These are phyloP conservation scores for Cryphonectria carpinicola DNA, from an alignment of 2,329 filamentous ascomycete species.

Conservation along the genomic window DNA sequence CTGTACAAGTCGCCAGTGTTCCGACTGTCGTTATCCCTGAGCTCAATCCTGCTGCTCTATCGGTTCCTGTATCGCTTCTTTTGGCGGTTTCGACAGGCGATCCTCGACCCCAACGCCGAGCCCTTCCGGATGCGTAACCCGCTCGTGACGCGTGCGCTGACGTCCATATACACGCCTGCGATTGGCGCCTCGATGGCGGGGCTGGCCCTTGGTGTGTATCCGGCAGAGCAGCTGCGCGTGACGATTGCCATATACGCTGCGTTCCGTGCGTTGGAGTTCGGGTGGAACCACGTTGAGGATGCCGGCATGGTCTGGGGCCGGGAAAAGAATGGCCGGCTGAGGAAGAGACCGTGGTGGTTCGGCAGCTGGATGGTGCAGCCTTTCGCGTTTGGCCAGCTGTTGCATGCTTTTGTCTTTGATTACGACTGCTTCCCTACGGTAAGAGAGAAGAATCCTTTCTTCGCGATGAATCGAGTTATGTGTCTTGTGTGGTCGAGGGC, in stretches of 20 bases:
- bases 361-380: conserved; percentile 84
- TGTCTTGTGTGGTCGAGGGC: neutral
- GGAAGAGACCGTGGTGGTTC: conserved; percentile 78
- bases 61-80: conserved; percentile 91
- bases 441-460: conserved; percentile 34
- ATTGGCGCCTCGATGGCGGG: conserved; percentile 90
- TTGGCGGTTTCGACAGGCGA: conserved; percentile 73
- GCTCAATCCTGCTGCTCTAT: conserved; percentile 85
- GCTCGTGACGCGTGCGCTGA: conserved; percentile 72
- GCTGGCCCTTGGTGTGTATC: conserved; percentile 76
- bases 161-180: conserved; percentile 82
- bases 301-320: conserved; percentile 69
- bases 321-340: conserved; percentile 55
- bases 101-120: conserved; percentile 78
- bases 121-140: conserved; percentile 86
- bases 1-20: conserved; percentile 70
- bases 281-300: conserved; percentile 81
- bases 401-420: conserved; percentile 79
- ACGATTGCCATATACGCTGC: conserved; percentile 81
- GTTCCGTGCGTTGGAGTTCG: conserved; percentile 82
- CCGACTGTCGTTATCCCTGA: conserved; percentile 80
- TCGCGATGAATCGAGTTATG: too few relatives aligned
- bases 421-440: conserved; percentile 72
- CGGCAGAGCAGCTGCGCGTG: conserved; percentile 68
- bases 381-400: conserved; percentile 73